Evolutionary conservation across 2,329 filamentous ascomycete genomes (phyloP).

Genomic region (Botrytis galanthina): DNA sequence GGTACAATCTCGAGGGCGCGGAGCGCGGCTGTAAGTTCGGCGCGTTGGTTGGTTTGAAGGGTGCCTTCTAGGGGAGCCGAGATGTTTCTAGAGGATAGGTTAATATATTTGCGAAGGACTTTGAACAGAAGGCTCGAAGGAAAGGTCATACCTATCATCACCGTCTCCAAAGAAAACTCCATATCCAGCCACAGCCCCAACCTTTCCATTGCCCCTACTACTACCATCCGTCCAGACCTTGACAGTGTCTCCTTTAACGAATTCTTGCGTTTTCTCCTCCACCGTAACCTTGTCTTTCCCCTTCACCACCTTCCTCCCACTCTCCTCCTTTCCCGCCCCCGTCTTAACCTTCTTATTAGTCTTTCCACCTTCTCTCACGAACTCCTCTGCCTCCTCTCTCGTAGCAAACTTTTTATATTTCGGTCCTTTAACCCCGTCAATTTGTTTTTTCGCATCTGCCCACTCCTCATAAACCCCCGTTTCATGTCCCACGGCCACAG

Average conservation of each 20-base stretch:
- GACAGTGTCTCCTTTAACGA: conserved; percentile 37
- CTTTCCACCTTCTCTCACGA: conserved; percentile 53
- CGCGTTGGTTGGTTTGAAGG: conserved; percentile 88
- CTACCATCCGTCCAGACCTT: conserved; percentile 64
- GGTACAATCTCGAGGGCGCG: conserved; percentile 78
- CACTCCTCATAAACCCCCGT: conserved; percentile 64
- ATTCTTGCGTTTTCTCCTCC: conserved; percentile 19
- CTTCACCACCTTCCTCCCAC: conserved; percentile 27
- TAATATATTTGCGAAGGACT: neutral
- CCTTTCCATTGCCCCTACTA: conserved; percentile 55
- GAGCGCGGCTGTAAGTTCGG: conserved; percentile 86
- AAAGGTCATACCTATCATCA: conserved; percentile 50
- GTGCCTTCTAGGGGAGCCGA: conserved; percentile 36
- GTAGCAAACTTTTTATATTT: conserved; percentile 69
- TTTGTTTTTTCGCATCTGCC: conserved; percentile 69
- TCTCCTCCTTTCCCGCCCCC: conserved; percentile 23
- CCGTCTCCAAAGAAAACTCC: conserved; percentile 61
- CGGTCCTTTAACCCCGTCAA: conserved; percentile 68
- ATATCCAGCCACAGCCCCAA: conserved; percentile 56
- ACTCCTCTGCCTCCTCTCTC: conserved; percentile 72
- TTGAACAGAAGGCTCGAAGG: neutral
- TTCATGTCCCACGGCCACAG: conserved; percentile 56
- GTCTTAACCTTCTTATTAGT: conserved; percentile 33
- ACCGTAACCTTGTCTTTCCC: conserved; percentile 3
- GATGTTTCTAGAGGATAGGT: conserved; percentile 48